Evolutionary conservation across 2,329 filamentous ascomycete genomes (phyloP).

Genomic region (Myriosclerotinia scirpicola): DNA sequence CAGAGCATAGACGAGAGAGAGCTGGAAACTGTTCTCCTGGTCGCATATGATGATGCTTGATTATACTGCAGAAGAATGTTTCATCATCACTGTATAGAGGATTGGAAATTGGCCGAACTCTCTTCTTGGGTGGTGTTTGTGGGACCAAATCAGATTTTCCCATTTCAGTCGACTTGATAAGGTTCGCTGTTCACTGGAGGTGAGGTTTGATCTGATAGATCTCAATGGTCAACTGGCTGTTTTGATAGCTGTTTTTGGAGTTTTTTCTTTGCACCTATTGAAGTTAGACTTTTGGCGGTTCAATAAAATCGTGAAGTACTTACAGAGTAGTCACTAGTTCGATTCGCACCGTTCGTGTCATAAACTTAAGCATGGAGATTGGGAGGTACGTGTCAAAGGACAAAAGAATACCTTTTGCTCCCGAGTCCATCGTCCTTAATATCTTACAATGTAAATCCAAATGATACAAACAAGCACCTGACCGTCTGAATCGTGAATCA

Average conservation of each 20-base stretch:
- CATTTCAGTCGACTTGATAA: not conserved
- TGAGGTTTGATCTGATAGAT: not conserved
- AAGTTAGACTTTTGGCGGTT: not conserved
- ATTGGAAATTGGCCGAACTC: conserved; percentile 20
- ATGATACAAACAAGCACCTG: conserved; percentile 4
- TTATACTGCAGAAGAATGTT: conserved; percentile 13
- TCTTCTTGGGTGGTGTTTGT: conserved; percentile 3
- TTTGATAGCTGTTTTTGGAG: not conserved
- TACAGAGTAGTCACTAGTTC: not conserved
- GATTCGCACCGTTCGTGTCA: not conserved
- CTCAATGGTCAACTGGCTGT: not conserved
- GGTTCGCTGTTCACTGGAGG: not conserved
- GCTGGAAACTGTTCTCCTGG: not conserved
- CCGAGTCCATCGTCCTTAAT: not conserved
- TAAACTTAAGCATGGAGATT: not conserved
- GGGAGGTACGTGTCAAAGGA: not conserved
- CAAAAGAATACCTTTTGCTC: not conserved
- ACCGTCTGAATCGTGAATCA: conserved; percentile 8
- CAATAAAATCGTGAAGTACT: not conserved
- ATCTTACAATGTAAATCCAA: not conserved
- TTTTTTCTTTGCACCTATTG: not conserved
- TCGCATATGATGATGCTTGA: not conserved
- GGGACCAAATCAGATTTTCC: conserved; percentile 10
- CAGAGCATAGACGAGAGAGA: not conserved
- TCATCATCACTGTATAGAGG: conserved; percentile 12